Evolutionary conservation across 768 basidiomycete genomes (phyloP), one percentile per base, ranked within the genome.

Genomic region (Suillus variegatus): DNA sequence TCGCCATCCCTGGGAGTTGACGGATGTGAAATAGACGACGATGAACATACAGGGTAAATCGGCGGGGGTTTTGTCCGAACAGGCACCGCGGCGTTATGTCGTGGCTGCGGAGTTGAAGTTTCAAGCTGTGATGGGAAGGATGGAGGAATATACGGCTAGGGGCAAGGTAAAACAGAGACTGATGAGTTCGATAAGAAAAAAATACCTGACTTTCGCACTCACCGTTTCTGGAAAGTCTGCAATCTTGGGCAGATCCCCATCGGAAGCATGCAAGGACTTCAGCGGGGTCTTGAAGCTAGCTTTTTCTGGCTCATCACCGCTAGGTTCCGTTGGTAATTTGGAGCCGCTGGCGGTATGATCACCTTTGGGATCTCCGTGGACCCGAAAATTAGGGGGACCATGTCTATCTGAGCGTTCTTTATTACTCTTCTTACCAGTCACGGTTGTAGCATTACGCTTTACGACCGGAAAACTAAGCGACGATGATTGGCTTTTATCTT

Each of bases 71-170:
- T 85, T n/a, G 71, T 72, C 32, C 78, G 79, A 55, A 69, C 61
- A 56, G 70, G 67, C 14, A 70, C 64, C 56, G 55, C 64, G 47
- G 66, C 55, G 51, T 64, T 60, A 35, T 61, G 52, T 20, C 66
- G 64, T n/a, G 69, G 67, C 41, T 74, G 76, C 12, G 86, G 87
- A 6, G 86, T 88, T 2, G 87, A 88, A 35, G 85, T 87, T 40
- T 75, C 70, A 25, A 88, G 72, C 64, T 85, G 76, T 13, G 82
- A 77, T 38, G 84, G 82, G 68, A 87, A 88, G 8, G 86, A 87
- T 4, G 86, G 86, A 1, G 85, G 85, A 22, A 84, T 73, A 65
- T 82, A 85, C n/a, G 77, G 75, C 85, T 81, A 66, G 69, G 51
- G 36, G 35, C 47, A 58, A 36, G 18, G 54, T 58, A 52, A 41